Evolutionary conservation across 305 asterid species (phyloP).

Genomic region (Plantago rigida): DNA sequence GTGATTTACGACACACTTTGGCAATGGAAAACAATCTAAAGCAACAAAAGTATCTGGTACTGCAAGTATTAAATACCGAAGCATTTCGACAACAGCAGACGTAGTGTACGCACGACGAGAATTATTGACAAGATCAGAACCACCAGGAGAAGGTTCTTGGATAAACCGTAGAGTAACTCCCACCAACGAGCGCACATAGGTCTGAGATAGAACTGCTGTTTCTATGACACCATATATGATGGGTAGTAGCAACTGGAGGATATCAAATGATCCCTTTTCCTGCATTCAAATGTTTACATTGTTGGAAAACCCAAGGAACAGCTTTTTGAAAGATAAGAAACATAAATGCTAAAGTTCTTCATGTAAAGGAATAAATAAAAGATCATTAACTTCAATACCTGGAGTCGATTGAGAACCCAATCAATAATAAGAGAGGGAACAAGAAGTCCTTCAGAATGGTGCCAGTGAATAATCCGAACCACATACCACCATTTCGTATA

Average conservation of each 20-base stretch:
- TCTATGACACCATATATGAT: slow-evolving; percentile 82
- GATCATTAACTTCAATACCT: slow-evolving; percentile 44
- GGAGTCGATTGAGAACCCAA: slow-evolving; percentile 93
- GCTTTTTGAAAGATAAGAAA: slow-evolving; percentile 11
- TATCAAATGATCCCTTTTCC: slow-evolving; percentile 78
- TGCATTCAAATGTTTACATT: slow-evolving; percentile 34
- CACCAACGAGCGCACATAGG: slow-evolving; percentile 70
- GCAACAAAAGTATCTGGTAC: slow-evolving; percentile 97
- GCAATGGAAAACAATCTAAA: slow-evolving; percentile 86
- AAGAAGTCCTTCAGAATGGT: slow-evolving; percentile 85
- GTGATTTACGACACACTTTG: slow-evolving; percentile 48
- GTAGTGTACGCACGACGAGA: slow-evolving; percentile 84
- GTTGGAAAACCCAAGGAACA: slow-evolving; percentile 22
- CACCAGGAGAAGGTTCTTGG: slow-evolving; percentile 93
- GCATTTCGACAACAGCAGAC: slow-evolving; percentile 95
- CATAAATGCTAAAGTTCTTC: slow-evolving; percentile 9
- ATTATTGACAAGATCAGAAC: slow-evolving; percentile 91
- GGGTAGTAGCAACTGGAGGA: slow-evolving; percentile 86
- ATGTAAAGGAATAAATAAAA: slow-evolving; percentile 4
- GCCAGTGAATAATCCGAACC: slow-evolving; percentile 91
- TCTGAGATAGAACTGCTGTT: slow-evolving; percentile 81
- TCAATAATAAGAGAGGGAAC: slow-evolving; percentile 80
- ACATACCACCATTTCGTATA: slow-evolving; percentile 98
- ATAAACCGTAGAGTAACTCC: slow-evolving; percentile 65
- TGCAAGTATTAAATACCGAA: slow-evolving; percentile 77